Conservation (phyloP, 164 flowering plant species). For the Vitis rupestris region DNA sequence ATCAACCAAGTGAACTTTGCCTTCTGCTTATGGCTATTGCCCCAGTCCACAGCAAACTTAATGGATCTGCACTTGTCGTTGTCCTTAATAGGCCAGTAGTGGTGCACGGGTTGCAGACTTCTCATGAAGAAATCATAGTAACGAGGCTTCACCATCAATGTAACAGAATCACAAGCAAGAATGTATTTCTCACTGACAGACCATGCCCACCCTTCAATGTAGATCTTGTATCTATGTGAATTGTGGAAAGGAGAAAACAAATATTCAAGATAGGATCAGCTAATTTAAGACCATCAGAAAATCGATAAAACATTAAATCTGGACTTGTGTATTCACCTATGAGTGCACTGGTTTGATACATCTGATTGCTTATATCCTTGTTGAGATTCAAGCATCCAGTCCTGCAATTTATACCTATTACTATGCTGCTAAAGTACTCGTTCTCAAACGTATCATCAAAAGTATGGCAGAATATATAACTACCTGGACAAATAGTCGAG, state of each 20-base stretch:
- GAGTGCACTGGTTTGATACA: constrained; percentile 21
- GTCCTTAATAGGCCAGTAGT: constrained; percentile 27
- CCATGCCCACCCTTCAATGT: constrained; percentile 31
- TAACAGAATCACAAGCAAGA: constrained; percentile 20
- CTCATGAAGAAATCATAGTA: constrained; percentile 28
- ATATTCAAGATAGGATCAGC: no score
- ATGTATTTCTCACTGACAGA: constrained; percentile 27
- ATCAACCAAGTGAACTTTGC: neutral
- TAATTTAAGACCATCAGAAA: no score
- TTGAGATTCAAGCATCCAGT: constrained; percentile 22
- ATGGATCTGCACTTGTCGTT: constrained; percentile 25
- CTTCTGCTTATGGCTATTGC: constrained; percentile 18
- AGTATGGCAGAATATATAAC: no score
- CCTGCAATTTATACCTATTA: constrained; percentile 10
- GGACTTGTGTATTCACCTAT: constrained; percentile 9
- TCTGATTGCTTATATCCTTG: constrained; percentile 19
- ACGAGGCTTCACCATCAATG: constrained; percentile 15
- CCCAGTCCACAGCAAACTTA: constrained; percentile 26
- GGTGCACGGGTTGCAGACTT: constrained; percentile 17
- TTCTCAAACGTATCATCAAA: no score
- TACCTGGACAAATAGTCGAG: constrained; percentile 27
- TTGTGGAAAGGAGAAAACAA: no score
- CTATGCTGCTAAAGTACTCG: neutral
- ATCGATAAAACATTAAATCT: no score
- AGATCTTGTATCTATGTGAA: constrained; percentile 22